A percentile compares a stretch with the other conserved stretches of the same genome.
Evolutionary conservation across 2,329 filamentous ascomycete species (phyloP).

Genomic region (Magnaporthiopsis poae): DNA sequence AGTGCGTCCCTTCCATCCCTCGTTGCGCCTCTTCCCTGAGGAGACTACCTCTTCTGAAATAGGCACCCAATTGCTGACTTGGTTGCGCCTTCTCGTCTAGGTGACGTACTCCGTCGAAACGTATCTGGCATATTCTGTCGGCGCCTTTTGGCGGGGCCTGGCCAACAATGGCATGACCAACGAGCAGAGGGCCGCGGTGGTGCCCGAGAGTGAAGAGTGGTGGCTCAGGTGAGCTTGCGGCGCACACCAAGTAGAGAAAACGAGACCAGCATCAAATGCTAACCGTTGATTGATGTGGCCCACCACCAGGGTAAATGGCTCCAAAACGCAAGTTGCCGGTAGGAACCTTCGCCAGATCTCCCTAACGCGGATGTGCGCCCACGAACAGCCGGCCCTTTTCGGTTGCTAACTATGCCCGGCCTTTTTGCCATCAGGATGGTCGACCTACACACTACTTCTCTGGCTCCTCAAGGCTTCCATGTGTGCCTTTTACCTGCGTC

Average conservation of each 20-base stretch:
- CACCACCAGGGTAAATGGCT: constrained; percentile 22
- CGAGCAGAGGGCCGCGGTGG: constrained; percentile 18
- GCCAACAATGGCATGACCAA: constrained; percentile 26
- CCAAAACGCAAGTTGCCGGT: constrained; percentile 24
- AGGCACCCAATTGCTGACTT: not conserved
- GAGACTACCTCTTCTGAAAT: not conserved
- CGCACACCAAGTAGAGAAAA: not conserved
- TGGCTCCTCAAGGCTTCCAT: constrained; percentile 21
- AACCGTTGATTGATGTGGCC: not conserved
- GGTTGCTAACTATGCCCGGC: not conserved
- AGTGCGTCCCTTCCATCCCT: constrained; percentile 24
- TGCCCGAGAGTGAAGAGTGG: constrained; percentile 20
- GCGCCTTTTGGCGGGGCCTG: constrained; percentile 19
- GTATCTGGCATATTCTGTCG: constrained; percentile 21
- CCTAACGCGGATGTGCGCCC: not conserved
- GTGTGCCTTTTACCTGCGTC: constrained; percentile 22
- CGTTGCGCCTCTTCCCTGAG: not conserved
- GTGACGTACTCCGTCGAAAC: constrained; percentile 18
- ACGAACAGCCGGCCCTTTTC: not conserved
- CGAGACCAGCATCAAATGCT: too few relatives aligned
- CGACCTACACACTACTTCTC: constrained; percentile 18
- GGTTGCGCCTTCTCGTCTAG: not conserved
- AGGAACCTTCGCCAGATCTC: not conserved
- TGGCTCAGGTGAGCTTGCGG: constrained; percentile 16
- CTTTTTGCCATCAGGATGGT: constrained; percentile 12